Base-by-base conservation (phyloP, 192 early-diverging fungal genomes). In the Phycomyces nitens region DNA sequence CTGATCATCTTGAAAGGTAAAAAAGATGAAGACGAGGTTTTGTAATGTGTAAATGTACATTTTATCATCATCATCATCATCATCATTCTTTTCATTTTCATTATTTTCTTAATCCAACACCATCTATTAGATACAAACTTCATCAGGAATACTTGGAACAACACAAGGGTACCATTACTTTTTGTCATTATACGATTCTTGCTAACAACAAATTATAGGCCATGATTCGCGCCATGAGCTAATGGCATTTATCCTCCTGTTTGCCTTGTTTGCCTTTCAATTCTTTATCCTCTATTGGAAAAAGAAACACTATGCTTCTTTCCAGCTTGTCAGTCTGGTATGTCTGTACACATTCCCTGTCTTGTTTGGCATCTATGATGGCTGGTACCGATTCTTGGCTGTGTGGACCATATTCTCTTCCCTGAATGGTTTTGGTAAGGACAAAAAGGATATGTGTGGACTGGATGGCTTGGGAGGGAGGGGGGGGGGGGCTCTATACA, bases 241-340 rank as follows among this genome's bases (percentile, higher is more conserved):
- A 29, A 85, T 85, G 84, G 77, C 77, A 8, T 60, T 83, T 26
- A 83, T 85, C 50, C 66, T 85, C 39, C 56, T 85, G n/a, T 69
- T 77, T 50, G 62, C 81, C 12, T 54, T 85, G 26, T 75, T 85
- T 51, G 74, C 75, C 18, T 82, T 76, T 57, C 84, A 85, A 59
- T 85, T 85, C 64, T 51, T 85, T 0, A 75, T 85, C 51, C 55
- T 85, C 7, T 83, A 67, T 34, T 85, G 84, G 84, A 85, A 85
- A 56, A 79, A 81, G 60, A 77, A 80, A 34, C 80, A 85, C 50
- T 83, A 80, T 60, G 68, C 67, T 16, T 83, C 84, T 38, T 85
- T 78, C 56, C 81, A 85, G 53, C 70, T 72, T 20, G 70, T 77
- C 38, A 83, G 77, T 10, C 66, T 82, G 3, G 55, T 71, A 42